Conservation (phyloP, 345 rosid genomes). For the rapeseed (Brassica napus) region DNA sequence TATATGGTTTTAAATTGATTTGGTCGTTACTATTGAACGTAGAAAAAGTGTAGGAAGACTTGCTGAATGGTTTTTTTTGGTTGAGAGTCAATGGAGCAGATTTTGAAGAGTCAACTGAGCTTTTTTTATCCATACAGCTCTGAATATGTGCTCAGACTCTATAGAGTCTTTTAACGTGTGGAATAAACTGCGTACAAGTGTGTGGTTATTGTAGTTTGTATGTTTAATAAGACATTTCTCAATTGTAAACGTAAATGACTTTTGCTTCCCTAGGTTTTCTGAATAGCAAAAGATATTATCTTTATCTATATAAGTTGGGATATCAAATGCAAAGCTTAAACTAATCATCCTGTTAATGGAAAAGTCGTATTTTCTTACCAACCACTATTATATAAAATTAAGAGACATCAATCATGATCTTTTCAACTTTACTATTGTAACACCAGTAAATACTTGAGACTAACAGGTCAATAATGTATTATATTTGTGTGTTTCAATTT, state of each 20-base stretch:
- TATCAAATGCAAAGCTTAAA: too few relatives aligned
- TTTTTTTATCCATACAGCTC: slow-evolving; percentile 11
- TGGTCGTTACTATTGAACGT: background rate
- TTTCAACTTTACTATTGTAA: too few relatives aligned
- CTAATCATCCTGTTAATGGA: too few relatives aligned
- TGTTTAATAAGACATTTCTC: background rate
- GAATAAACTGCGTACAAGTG: background rate
- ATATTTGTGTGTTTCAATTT: too few relatives aligned
- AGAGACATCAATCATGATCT: too few relatives aligned
- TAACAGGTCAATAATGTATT: too few relatives aligned
- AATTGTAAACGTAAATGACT: background rate
- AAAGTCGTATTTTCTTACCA: too few relatives aligned
- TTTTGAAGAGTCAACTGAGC: background rate
- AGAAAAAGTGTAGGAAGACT: background rate
- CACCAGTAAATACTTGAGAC: too few relatives aligned
- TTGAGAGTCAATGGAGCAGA: background rate
- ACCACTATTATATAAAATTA: too few relatives aligned
- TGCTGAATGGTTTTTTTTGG: background rate
- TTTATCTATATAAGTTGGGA: too few relatives aligned
- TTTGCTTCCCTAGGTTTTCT: background rate
- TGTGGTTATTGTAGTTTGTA: background rate
- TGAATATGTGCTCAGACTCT: background rate
- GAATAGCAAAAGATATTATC: background rate
- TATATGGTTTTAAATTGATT: background rate
- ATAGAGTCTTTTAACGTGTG: background rate